Evolutionary conservation across 2,329 filamentous ascomycete species (phyloP).

Genomic region (Daldinia sp.): DNA sequence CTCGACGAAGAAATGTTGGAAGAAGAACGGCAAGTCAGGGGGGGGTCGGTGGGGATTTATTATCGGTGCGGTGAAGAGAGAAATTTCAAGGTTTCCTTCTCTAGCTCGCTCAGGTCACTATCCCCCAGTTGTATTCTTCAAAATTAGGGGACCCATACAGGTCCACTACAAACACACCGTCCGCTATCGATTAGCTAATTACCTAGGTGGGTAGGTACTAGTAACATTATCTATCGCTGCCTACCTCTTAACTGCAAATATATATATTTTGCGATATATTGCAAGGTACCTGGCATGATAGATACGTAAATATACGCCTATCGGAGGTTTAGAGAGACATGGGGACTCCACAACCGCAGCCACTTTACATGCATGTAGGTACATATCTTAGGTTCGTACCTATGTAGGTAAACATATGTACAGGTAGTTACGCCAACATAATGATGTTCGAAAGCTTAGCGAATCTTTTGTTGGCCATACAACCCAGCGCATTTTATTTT

Average conservation of each 20-base stretch:
- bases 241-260: too few relatives aligned
- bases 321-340: background rate
- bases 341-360: background rate
- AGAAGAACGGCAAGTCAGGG: slow-evolving; percentile 15
- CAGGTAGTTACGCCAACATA: too few relatives aligned
- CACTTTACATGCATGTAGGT: background rate
- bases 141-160: slow-evolving; percentile 25
- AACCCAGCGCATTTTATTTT: too few relatives aligned
- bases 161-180: slow-evolving; percentile 9
- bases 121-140: slow-evolving; percentile 16
- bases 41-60: slow-evolving; percentile 26
- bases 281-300: too few relatives aligned
- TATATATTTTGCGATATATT: too few relatives aligned
- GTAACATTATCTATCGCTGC: too few relatives aligned
- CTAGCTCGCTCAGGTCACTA: background rate
- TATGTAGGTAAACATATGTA: too few relatives aligned
- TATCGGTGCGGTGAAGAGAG: slow-evolving; percentile 38
- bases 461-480: too few relatives aligned
- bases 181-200: slow-evolving; percentile 31
- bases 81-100: slow-evolving; percentile 39
- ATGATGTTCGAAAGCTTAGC: too few relatives aligned
- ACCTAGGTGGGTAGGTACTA: too few relatives aligned
- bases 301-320: too few relatives aligned
- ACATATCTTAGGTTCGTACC: background rate
- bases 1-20: slow-evolving; percentile 12